A percentile compares a stretch with the other conserved stretches of the same genome.
These are phyloP conservation scores for Adiantum capillusveneris DNA, from an alignment of 75 land plant species.

Conservation along the genomic window DNA sequence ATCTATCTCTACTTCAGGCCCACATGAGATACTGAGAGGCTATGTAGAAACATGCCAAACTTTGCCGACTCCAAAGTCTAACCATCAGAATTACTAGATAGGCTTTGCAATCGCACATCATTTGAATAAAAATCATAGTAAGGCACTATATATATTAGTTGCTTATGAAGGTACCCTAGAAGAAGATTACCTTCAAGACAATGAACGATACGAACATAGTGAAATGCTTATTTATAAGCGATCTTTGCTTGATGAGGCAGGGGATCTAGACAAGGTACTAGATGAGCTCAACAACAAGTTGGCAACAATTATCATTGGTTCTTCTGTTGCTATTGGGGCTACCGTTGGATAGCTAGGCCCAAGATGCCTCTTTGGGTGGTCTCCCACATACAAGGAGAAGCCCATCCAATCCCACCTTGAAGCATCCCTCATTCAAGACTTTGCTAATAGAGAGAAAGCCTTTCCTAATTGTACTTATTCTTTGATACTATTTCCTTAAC, in stretches of 20 bases:
- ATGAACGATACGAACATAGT: constrained; percentile 92
- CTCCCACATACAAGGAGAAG: no score
- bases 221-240: constrained; percentile 98
- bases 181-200: constrained; percentile 91
- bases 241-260: constrained; percentile 79
- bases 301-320: constrained; percentile 71
- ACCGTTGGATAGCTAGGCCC: no score
- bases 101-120: constrained; percentile 96
- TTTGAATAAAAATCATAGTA: constrained; percentile 46
- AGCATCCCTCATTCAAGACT: no score
- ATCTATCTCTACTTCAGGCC: constrained; percentile 91
- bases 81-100: constrained; percentile 98
- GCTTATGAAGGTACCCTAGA: constrained; percentile 97
- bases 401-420: no score
- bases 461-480: no score
- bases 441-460: no score
- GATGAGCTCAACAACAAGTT: constrained; percentile 76
- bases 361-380: no score
- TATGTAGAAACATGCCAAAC: constrained; percentile 97
- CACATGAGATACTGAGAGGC: constrained; percentile 94
- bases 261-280: constrained; percentile 62
- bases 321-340: no score
- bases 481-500: no score
- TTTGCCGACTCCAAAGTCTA: constrained; percentile 78
- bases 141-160: constrained; percentile 59